Evolutionary conservation across 2,329 filamentous ascomycete species (phyloP).

Genomic region (Venturia effusa): DNA sequence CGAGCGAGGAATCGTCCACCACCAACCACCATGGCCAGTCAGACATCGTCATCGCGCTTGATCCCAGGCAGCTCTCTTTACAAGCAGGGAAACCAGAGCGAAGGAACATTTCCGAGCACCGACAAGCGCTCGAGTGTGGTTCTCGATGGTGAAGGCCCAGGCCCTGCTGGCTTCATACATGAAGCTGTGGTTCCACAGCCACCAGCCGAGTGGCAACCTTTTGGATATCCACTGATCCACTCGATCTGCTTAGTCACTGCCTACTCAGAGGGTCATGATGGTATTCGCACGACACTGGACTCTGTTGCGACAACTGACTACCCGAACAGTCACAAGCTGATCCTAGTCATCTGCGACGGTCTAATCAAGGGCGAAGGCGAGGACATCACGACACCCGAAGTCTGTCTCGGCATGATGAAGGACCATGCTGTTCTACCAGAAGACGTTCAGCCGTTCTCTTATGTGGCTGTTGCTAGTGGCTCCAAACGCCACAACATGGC

Average conservation of each 20-base stretch:
- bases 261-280: slow-evolving; percentile 91
- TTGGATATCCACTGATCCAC: slow-evolving; percentile 89
- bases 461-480: slow-evolving; percentile 90
- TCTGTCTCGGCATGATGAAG: slow-evolving; percentile 86
- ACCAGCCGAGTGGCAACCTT: slow-evolving; percentile 93
- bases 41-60: slow-evolving; percentile 63
- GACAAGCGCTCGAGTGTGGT: slow-evolving; percentile 43
- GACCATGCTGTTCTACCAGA: slow-evolving; percentile 71
- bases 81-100: slow-evolving; percentile 46
- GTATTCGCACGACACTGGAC: slow-evolving; percentile 85
- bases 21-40: slow-evolving; percentile 92
- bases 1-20: slow-evolving; percentile 43
- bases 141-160: slow-evolving; percentile 56
- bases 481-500: slow-evolving; percentile 99
- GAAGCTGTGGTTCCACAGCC: slow-evolving; percentile 93
- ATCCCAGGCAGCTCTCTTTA: slow-evolving; percentile 64
- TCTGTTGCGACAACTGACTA: slow-evolving; percentile 97
- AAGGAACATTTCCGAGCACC: slow-evolving; percentile 39
- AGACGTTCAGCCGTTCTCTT: slow-evolving; percentile 83
- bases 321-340: slow-evolving; percentile 96
- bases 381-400: slow-evolving; percentile 74
- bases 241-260: slow-evolving; percentile 90
- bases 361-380: slow-evolving; percentile 96
- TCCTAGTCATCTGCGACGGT: slow-evolving; percentile 93
- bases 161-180: slow-evolving; percentile 90